Conservation (phyloP, 495 filamentous ascomycete species). For the Aspergillus heteromorphus region DNA sequence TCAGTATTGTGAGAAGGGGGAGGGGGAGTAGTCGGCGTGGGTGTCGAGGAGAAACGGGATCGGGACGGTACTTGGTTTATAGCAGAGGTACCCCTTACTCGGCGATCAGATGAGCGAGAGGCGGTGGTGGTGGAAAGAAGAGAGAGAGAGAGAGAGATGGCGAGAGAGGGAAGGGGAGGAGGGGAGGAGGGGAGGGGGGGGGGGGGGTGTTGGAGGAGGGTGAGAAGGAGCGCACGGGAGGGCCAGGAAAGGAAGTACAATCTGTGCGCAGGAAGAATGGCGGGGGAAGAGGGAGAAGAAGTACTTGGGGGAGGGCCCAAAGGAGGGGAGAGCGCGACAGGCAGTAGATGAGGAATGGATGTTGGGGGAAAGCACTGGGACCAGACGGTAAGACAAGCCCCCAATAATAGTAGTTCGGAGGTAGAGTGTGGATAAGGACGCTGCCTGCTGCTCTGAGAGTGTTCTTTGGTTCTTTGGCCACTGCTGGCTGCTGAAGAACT, state of each 20-base stretch:
- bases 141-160: neutral
- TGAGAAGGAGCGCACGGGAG: constrained; percentile 12
- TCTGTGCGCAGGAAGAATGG: neutral
- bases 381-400: constrained; percentile 11
- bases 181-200: constrained; percentile 17
- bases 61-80: neutral
- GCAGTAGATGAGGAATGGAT: constrained; percentile 12
- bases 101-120: neutral
- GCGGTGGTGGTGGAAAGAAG: neutral
- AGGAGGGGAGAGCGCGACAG: constrained; percentile 15
- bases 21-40: neutral
- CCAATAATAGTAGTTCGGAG: constrained; percentile 14
- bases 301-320: neutral
- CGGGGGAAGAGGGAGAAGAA: constrained; percentile 12
- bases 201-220: constrained; percentile 13
- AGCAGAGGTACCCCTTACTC: neutral
- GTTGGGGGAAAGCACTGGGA: constrained; percentile 4
- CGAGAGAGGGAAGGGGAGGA: constrained; percentile 1
- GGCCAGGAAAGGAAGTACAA: constrained; percentile 11
- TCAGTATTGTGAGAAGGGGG: neutral
- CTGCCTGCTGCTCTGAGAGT: too few relatives aligned
- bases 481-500: too few relatives aligned
- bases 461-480: too few relatives aligned
- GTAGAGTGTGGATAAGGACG: constrained; percentile 6
- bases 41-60: neutral